Percentiles rank a stretch among this genome's conserved stretches.
Conservation (phyloP, 495 filamentous ascomycete species). For the Friedmanniomyces endolithicus region DNA sequence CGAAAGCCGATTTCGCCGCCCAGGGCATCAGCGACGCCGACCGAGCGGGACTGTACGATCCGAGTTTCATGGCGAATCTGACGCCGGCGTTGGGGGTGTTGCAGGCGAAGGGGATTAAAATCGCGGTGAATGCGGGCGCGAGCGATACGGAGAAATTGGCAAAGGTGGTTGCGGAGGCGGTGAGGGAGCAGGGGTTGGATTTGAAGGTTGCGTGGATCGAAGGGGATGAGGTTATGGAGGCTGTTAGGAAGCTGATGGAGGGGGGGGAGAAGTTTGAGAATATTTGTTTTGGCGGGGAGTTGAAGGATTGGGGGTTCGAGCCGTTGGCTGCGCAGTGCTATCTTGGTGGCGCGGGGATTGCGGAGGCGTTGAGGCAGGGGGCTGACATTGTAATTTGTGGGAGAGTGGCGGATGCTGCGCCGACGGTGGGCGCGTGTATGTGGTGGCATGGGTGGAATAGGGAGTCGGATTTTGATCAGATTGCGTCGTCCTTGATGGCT, state of each 20-base stretch:
- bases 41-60: slow-evolving; percentile 11
- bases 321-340: slow-evolving; percentile 24
- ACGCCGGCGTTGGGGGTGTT: neutral
- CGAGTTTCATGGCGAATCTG: slow-evolving; percentile 17
- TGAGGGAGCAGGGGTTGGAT: slow-evolving; percentile 6
- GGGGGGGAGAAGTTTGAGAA: slow-evolving; percentile 11
- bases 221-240: slow-evolving; percentile 14
- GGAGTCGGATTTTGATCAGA: slow-evolving; percentile 20
- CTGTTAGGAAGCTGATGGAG: slow-evolving; percentile 2
- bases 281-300: slow-evolving; percentile 6
- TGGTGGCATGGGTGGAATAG: slow-evolving; percentile 30
- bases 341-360: slow-evolving; percentile 36
- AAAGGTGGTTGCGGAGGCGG: slow-evolving; percentile 4
- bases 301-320: slow-evolving; percentile 14
- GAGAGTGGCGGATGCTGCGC: slow-evolving; percentile 25
- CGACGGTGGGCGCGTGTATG: slow-evolving; percentile 25
- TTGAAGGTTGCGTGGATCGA: slow-evolving; percentile 13
- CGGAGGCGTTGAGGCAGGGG: slow-evolving; percentile 21
- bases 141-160: slow-evolving; percentile 11
- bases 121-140: slow-evolving; percentile 12
- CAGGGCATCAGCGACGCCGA: slow-evolving; percentile 1
- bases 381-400: slow-evolving; percentile 28
- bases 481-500: slow-evolving; percentile 23
- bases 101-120: slow-evolving; percentile 12
- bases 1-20: slow-evolving; percentile 4